These are phyloP conservation scores for Boletus rubroflammeus DNA, from an alignment of 768 basidiomycete genomes.

Conservation along the genomic window DNA sequence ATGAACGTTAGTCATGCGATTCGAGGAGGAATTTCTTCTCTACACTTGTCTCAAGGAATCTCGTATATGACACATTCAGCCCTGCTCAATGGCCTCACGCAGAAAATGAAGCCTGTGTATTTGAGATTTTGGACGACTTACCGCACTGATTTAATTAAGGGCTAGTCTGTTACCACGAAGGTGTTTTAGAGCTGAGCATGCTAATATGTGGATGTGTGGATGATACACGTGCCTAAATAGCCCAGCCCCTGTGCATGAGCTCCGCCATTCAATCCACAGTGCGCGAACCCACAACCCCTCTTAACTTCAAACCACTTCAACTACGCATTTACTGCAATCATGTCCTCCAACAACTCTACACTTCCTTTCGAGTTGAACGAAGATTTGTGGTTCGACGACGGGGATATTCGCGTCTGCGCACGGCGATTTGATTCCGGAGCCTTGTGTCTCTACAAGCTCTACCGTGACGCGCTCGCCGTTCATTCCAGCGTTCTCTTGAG, in stretches of 20 bases:
- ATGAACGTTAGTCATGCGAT: no score
- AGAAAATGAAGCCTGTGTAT: no score
- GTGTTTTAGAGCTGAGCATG: neutral
- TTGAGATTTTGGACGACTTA: no score
- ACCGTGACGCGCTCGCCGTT: constrained; percentile 1
- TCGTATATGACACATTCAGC: no score
- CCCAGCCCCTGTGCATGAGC: neutral
- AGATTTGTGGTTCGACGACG: constrained; percentile 7
- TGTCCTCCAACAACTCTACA: neutral
- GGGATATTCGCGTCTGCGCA: constrained; percentile 1
- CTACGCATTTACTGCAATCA: neutral
- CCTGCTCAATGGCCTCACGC: no score
- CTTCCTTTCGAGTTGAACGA: neutral
- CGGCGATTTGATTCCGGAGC: constrained; percentile 2
- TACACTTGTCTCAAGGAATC: no score
- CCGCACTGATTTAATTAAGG: neutral
- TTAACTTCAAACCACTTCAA: neutral
- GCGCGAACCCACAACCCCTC: neutral
- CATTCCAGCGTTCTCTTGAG: neutral
- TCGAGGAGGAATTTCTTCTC: neutral
- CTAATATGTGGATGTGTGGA: neutral
- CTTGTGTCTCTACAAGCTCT: constrained; percentile 6
- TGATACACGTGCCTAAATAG: neutral
- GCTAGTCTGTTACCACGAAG: neutral
- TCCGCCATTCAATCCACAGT: neutral